Conservation (phyloP, 2,329 filamentous ascomycete genomes). For the Myriangium duriaei region DNA sequence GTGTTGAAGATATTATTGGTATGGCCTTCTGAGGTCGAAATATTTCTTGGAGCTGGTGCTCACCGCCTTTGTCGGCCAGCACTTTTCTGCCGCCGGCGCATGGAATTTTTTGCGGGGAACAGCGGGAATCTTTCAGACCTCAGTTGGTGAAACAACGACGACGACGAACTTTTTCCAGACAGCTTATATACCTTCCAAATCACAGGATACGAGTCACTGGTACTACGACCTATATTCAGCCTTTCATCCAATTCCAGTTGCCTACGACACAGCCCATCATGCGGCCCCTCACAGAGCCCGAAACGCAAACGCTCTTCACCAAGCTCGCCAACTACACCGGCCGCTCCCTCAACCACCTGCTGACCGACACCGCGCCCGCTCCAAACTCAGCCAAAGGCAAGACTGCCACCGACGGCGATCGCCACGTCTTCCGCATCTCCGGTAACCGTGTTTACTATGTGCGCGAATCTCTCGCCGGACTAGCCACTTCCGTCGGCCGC, state of each 20-base stretch:
- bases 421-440: constrained; percentile 76
- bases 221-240: no score
- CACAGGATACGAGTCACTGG: no score
- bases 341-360: constrained; percentile 68
- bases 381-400: constrained; percentile 36
- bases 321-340: constrained; percentile 94
- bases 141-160: no score
- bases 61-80: constrained; percentile 3
- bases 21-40: no score
- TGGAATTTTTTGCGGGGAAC: constrained; percentile 3
- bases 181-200: no score
- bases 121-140: no score
- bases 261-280: constrained; percentile 41
- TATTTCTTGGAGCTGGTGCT: no score
- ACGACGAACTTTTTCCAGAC: no score
- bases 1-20: no score
- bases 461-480: constrained; percentile 74
- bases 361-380: constrained; percentile 30
- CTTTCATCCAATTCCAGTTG: no score
- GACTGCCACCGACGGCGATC: constrained; percentile 35
- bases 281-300: constrained; percentile 68
- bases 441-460: constrained; percentile 85
- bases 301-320: constrained; percentile 71
- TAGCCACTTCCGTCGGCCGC: constrained; percentile 74
- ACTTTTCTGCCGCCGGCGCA: constrained; percentile 10